Conservation (phyloP, 2,329 filamentous ascomycete genomes). For the Pezicula carpinea region DNA sequence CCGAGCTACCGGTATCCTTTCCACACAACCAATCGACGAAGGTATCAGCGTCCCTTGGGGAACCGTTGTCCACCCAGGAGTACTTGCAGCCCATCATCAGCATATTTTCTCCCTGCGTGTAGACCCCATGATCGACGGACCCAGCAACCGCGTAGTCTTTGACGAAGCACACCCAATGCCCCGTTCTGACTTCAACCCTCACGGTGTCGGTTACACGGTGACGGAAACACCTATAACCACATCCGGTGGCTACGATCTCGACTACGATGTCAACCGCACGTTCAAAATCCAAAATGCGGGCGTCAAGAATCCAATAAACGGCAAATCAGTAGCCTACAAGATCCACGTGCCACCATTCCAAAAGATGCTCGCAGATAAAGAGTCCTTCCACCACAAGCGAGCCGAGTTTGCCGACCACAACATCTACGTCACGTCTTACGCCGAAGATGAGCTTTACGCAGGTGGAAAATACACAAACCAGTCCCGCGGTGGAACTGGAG, state of each 20-base stretch:
- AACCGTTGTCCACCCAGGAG: slow-evolving; percentile 64
- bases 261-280: slow-evolving; percentile 41
- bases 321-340: slow-evolving; percentile 51
- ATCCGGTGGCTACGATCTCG: slow-evolving; percentile 43
- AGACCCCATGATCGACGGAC: slow-evolving; percentile 57
- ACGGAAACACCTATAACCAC: slow-evolving; percentile 41
- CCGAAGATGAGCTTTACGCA: slow-evolving; percentile 46
- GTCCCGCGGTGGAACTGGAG: slow-evolving; percentile 46
- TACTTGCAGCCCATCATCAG: slow-evolving; percentile 67
- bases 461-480: slow-evolving; percentile 54
- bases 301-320: slow-evolving; percentile 48
- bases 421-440: slow-evolving; percentile 51
- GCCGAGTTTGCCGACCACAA: slow-evolving; percentile 51
- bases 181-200: slow-evolving; percentile 47
- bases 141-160: slow-evolving; percentile 50
- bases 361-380: slow-evolving; percentile 47
- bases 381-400: slow-evolving; percentile 42
- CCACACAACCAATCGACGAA: slow-evolving; percentile 63
- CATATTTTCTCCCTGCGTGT: slow-evolving; percentile 69
- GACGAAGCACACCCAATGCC: slow-evolving; percentile 58
- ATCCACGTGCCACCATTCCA: slow-evolving; percentile 52
- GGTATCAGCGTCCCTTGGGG: slow-evolving; percentile 60
- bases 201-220: slow-evolving; percentile 45
- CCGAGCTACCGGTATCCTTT: slow-evolving; percentile 63
- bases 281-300: slow-evolving; percentile 55